Evolutionary conservation across 2,329 filamentous ascomycete species (phyloP).

Genomic region (Ilyonectria mors-panacis): DNA sequence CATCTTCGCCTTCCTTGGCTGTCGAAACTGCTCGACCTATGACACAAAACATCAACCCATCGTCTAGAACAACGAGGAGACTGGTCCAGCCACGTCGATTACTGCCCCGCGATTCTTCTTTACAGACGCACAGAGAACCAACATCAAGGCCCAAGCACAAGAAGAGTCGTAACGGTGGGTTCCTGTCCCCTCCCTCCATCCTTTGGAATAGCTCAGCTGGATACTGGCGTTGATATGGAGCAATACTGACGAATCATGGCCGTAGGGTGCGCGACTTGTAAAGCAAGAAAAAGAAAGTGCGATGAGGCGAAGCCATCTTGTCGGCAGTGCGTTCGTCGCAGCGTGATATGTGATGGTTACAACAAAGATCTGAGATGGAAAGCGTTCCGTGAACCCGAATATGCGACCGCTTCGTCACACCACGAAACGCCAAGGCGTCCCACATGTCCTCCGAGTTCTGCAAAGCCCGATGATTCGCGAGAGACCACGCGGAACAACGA

Average conservation of each 20-base stretch:
- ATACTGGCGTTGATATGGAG: neutral
- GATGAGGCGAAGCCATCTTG: conserved; percentile 34
- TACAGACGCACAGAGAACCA: neutral
- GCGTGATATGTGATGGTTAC: conserved; percentile 28
- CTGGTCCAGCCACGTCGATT: conserved; percentile 5
- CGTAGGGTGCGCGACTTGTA: conserved; percentile 32
- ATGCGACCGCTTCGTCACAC: neutral
- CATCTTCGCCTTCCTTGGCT: too few relatives aligned
- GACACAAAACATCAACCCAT: too few relatives aligned
- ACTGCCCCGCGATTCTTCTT: neutral
- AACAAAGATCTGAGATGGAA: conserved; percentile 22
- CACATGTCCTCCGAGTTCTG: too few relatives aligned
- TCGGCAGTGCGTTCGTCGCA: conserved; percentile 24
- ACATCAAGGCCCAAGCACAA: conserved; percentile 10
- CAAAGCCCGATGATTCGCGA: too few relatives aligned
- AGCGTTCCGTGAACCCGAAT: conserved; percentile 5
- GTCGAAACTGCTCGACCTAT: too few relatives aligned
- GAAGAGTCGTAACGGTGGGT: conserved; percentile 34
- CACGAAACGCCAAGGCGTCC: neutral
- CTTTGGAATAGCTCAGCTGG: neutral
- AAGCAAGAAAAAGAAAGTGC: conserved; percentile 32
- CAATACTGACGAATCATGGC: neutral
- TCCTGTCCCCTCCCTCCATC: neutral
- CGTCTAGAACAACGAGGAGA: too few relatives aligned
- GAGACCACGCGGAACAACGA: too few relatives aligned